Evolutionary conservation across 2,329 filamentous ascomycete species (phyloP), one percentile per base, ranked within the genome.

Genomic region (Helminthosporium solani): DNA sequence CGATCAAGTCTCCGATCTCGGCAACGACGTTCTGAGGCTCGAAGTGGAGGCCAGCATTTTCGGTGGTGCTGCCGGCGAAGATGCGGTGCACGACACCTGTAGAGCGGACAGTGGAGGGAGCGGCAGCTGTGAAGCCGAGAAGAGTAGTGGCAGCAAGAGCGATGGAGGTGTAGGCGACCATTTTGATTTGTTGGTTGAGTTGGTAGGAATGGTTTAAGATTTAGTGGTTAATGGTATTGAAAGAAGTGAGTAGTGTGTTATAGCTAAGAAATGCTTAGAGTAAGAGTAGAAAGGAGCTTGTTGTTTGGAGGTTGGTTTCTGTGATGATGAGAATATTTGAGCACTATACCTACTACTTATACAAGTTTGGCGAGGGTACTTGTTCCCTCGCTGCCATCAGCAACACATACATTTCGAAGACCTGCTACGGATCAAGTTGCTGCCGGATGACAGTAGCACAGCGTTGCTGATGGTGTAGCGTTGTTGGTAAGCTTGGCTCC

Each of bases 1-100:
- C 72, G 42, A 80, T 64, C 12, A 60, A 23, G 51, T 66, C 64
- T 14, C 63, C 65, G 7, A 58, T 46, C 12, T 60, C 52, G 43
- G 64, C 65, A 15, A 64, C 58, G 23, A 67, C 54, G 43, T 64
- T 67, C 14, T 67, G 46, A 2, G 65, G 65, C 54, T 67, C 63
- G 46, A 65, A 67, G 54, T 60, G 57, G 2, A 67, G 63, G 21
- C 60, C 61, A 15, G 41, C 42, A 51, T 62, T 62, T 11, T 47
- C 61, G 40, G 47, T 47, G 1, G 53, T 61, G 41, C 48, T 54
- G 23, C 63, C 62, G 11, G 59, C 63, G 31, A 50, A 53, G 50
- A 66, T 57, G 46, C 60, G 58, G 45, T 68, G 59, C 34, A 54
- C 53, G 27, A 64, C 56, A 9, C 61, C 60, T 20, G 62, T 65